Base-by-base conservation (phyloP, 805 yeast genomes). In the Cyberlindnera petersonii region DNA sequence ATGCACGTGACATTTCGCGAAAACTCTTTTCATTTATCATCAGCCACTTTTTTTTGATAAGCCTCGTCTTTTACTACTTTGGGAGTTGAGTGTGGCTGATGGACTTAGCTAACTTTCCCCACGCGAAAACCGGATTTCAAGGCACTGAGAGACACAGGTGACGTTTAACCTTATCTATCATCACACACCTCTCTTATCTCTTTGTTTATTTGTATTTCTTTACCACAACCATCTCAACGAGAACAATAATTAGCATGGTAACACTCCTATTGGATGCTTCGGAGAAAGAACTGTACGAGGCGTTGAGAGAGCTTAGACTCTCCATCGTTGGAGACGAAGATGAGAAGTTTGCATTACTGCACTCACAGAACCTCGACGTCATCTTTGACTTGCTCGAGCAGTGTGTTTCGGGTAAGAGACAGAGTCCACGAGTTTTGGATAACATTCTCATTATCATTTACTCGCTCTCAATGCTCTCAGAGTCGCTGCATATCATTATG, bases 271-370 rank as follows among this genome's bases (percentile, higher is more conserved):
- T 30, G 18, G 24, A 17, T 21, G 18, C 24, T 14, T 14, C 39
- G 1, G 44, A 33, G 2, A 17, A 21, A 17, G 38, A 40, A 28
- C 35, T 43, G 3, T 39, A 26, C 16, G 19, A 14, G n/a, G 29
- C 48, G 9, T 33, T 50, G 8, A 23, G 37, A 26, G 48, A 44
- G 14, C 30, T 45, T 0, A 38, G 56, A 13, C 44, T 52, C 16
- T 42, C 50, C 9, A 43, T 52, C 23, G 48, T 52, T 22, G 56
- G 56, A 9, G 56, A 52, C 32, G 53, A 48, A 10, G 56, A 49
- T 22, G 50, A 43, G 43, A 52, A 52, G 35, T 19, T 18, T 15
- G 35, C 35, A 8, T 15, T 46, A 23, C 38, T 46, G 14, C 17
- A 36, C 15, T 43, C 46, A 14, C 27, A 31, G 3, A 37, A 38